Conservation (phyloP, 2,329 filamentous ascomycete genomes). For the Fusarium luffae region DNA sequence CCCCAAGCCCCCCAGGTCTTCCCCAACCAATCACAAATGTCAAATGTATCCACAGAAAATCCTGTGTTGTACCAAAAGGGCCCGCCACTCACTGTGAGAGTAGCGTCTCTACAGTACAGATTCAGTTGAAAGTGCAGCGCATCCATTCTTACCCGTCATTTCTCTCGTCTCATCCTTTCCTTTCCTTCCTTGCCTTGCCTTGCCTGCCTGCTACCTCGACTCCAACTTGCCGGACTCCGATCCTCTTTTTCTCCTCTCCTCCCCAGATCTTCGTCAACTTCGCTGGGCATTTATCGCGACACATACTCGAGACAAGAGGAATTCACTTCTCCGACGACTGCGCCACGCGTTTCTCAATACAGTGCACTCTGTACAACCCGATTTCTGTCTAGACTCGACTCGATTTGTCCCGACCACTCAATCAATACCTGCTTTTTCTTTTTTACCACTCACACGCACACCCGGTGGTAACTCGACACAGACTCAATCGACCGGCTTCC, state of each 20-base stretch:
- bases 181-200: conserved; percentile 3
- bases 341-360: conserved; percentile 28
- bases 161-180: conserved; percentile 19
- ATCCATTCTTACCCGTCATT: background rate
- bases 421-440: conserved; percentile 13
- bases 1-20: conserved; percentile 1
- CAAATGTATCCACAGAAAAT: conserved; percentile 39
- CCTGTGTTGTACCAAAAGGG: conserved; percentile 19
- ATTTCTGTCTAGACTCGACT: conserved; percentile 19
- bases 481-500: conserved; percentile 15
- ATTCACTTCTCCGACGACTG: conserved; percentile 12
- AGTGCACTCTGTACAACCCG: background rate
- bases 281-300: conserved; percentile 8
- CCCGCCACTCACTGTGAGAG: conserved; percentile 21
- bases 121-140: background rate
- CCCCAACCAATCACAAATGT: conserved; percentile 3
- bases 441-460: conserved; percentile 9
- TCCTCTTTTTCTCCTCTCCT: background rate
- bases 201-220: background rate
- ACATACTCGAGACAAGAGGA: background rate
- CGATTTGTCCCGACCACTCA: conserved; percentile 14
- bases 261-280: conserved; percentile 1
- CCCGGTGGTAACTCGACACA: background rate
- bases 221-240: conserved; percentile 37
- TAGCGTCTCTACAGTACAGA: background rate